Evolutionary conservation across 441 rosid species (phyloP).

Genomic region (Adansonia madagascariensis): DNA sequence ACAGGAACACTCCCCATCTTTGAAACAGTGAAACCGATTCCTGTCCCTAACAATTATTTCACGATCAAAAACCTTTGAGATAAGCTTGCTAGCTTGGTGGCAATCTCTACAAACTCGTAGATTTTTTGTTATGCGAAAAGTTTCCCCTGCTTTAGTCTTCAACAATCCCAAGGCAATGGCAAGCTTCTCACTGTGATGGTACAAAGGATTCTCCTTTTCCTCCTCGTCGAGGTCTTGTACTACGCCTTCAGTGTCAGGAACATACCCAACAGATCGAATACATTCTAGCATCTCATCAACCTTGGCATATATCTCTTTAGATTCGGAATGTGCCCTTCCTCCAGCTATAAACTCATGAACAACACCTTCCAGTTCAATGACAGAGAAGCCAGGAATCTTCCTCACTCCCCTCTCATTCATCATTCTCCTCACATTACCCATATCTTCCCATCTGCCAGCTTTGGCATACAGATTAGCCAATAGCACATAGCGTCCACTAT

Average conservation of each 20-base stretch:
- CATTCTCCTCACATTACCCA: conserved; percentile 40
- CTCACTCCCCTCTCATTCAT: conserved; percentile 51
- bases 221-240: conserved; percentile 43
- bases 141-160: conserved; percentile 37
- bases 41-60: conserved; percentile 45
- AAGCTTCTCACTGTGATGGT: conserved; percentile 50
- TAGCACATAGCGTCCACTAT: conserved; percentile 39
- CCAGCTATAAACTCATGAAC: conserved; percentile 45
- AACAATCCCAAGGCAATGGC: conserved; percentile 51
- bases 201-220: conserved; percentile 36
- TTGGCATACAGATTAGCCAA: conserved; percentile 35
- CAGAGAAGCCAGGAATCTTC: conserved; percentile 47
- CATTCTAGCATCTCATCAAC: conserved; percentile 42
- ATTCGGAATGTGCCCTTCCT: conserved; percentile 42
- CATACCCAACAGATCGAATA: conserved; percentile 40
- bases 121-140: conserved; percentile 38
- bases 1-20: conserved; percentile 45
- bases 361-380: conserved; percentile 41
- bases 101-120: conserved; percentile 45
- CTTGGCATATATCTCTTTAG: conserved; percentile 36
- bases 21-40: conserved; percentile 46
- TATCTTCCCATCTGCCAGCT: conserved; percentile 42
- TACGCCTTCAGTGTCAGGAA: conserved; percentile 32
- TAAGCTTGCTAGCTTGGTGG: conserved; percentile 43
- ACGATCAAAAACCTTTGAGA: conserved; percentile 39